A percentile compares a stretch with the other conserved stretches of the same genome.
Evolutionary conservation across 129 eudicot genomes (phyloP).

Genomic region (Calendula officinalis): DNA sequence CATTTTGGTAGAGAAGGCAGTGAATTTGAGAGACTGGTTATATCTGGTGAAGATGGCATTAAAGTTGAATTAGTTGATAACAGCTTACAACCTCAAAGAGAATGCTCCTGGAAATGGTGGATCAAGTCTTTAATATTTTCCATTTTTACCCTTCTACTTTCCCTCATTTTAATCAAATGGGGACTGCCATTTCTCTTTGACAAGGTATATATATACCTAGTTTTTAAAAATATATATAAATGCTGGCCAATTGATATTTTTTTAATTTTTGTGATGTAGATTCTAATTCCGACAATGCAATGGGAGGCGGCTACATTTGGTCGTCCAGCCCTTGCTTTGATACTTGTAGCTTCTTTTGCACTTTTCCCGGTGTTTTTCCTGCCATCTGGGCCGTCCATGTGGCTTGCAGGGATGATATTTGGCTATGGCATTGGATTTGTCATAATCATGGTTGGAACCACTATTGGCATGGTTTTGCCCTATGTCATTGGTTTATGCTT

Average conservation of each 20-base stretch:
- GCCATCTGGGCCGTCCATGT: conserved; percentile 96
- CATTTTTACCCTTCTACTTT: conserved; percentile 31
- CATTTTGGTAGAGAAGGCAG: conserved; percentile 50
- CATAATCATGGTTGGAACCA: conserved; percentile 91
- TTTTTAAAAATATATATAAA: neutral
- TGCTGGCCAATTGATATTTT: too few species aligned
- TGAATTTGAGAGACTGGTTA: conserved; percentile 67
- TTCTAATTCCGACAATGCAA: conserved; percentile 69
- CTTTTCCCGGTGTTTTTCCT: conserved; percentile 74
- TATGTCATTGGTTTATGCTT: conserved; percentile 72
- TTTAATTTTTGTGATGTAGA: conserved; percentile 38
- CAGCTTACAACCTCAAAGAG: conserved; percentile 32
- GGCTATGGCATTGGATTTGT: conserved; percentile 88
- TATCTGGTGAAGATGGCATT: conserved; percentile 43
- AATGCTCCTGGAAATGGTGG: conserved; percentile 69
- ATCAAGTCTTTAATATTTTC: conserved; percentile 56
- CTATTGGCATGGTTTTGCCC: conserved; percentile 88
- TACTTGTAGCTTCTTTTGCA: conserved; percentile 78
- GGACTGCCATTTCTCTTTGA: conserved; percentile 81
- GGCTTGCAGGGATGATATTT: conserved; percentile 94
- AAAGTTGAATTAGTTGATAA: conserved; percentile 33
- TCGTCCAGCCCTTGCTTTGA: conserved; percentile 81
- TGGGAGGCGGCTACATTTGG: conserved; percentile 90
- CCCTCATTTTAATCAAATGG: conserved; percentile 60
- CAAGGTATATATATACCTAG: conserved; percentile 54